phyloP scores from a whole-genome alignment of 345 rosid species.

The Luvunga scandens region DNA sequence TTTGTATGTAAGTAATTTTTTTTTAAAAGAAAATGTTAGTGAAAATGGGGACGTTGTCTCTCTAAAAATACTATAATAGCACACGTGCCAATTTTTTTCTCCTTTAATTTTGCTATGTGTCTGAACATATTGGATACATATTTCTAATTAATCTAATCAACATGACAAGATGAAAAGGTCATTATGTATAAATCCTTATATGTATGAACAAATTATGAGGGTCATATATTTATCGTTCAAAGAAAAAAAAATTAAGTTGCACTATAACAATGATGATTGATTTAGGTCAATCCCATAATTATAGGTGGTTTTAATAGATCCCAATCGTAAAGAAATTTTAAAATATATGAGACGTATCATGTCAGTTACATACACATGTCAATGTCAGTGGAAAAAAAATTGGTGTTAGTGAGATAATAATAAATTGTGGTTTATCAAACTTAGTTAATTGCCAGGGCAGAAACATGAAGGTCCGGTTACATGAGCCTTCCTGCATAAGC shows the following conservation, averaged over 20 bases:
- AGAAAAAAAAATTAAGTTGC: too few relatives aligned
- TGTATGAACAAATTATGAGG: not conserved
- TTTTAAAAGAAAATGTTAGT: too few relatives aligned
- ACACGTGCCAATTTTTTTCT: not conserved
- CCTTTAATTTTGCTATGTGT: not conserved
- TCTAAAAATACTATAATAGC: too few relatives aligned
- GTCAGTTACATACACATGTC: too few relatives aligned
- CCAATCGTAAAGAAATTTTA: too few relatives aligned
- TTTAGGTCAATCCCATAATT: too few relatives aligned
- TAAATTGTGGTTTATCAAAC: not conserved
- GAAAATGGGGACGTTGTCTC: not conserved
- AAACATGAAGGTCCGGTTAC: not conserved
- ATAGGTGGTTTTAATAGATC: too few relatives aligned
- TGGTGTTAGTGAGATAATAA: not conserved
- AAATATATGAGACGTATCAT: too few relatives aligned
- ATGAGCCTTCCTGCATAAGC: not conserved
- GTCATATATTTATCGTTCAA: too few relatives aligned
- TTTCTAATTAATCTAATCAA: not conserved
- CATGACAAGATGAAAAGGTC: not conserved
- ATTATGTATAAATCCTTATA: not conserved
- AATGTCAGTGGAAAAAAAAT: too few relatives aligned
- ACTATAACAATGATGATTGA: too few relatives aligned
- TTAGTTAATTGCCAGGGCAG: not conserved
- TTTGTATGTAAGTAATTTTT: too few relatives aligned
- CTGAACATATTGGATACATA: not conserved